Conservation (phyloP, 225 moss, liverwort and hornwort species). For the Antitrichia curtipendula region DNA sequence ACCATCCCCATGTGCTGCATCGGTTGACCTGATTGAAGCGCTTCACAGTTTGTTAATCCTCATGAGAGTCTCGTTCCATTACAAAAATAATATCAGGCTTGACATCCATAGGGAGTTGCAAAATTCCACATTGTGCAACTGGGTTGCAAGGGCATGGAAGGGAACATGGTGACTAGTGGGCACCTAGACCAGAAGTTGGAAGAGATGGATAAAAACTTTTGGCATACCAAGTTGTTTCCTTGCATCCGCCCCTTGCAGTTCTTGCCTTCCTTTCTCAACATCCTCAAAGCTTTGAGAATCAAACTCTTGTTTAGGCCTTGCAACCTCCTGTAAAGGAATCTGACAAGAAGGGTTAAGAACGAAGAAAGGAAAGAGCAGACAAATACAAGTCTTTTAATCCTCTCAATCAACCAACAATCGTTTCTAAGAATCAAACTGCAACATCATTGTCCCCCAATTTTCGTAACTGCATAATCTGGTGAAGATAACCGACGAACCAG, state of each 20-base stretch:
- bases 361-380: conserved; percentile 2
- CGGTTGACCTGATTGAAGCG: conserved; percentile 25
- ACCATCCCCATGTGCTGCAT: conserved; percentile 23
- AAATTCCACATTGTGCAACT: background rate
- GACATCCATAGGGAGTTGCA: background rate
- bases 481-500: background rate
- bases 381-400: background rate
- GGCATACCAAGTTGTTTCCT: conserved; percentile 37
- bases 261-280: conserved; percentile 51
- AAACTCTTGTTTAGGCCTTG: conserved; percentile 57
- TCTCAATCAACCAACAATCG: background rate
- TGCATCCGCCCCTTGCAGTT: conserved; percentile 17
- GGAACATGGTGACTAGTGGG: background rate
- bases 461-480: background rate
- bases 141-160: background rate
- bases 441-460: background rate
- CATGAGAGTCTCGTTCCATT: background rate
- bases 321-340: conserved; percentile 44
- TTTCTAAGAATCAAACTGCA: background rate
- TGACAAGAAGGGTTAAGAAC: background rate
- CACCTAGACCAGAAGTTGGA: background rate
- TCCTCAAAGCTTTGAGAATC: conserved; percentile 49
- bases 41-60: conserved; percentile 5
- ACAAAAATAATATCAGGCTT: conserved; percentile 1
- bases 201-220: background rate